These are phyloP conservation scores for Mortierella sp. DNA, from an alignment of 371 early-diverging fungal genomes.

Conservation along the genomic window DNA sequence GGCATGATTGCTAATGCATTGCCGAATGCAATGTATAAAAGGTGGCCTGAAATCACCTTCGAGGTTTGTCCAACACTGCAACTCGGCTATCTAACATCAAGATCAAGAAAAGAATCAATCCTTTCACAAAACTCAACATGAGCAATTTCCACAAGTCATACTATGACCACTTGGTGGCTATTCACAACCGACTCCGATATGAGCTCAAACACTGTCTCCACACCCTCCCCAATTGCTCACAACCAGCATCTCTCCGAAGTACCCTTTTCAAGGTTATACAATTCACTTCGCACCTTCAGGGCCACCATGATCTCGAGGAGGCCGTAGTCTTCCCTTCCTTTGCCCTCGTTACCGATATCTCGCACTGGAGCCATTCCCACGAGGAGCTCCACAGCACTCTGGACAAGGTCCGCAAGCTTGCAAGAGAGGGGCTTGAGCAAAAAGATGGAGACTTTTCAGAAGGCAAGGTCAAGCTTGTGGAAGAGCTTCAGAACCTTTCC, in stretches of 20 bases:
- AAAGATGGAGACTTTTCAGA: conserved; percentile 23
- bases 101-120: no score
- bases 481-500: conserved; percentile 37
- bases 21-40: no score
- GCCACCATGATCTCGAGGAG: conserved; percentile 52
- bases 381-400: conserved; percentile 29
- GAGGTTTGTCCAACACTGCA: no score
- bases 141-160: conserved; percentile 38
- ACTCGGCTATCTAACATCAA: no score
- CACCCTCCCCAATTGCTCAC: conserved; percentile 27
- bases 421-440: conserved; percentile 39
- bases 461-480: conserved; percentile 24
- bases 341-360: conserved; percentile 39
- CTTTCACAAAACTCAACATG: conserved; percentile 9
- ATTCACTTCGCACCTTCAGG: conserved; percentile 45
- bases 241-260: conserved; percentile 27
- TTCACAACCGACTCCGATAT: conserved; percentile 41
- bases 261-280: conserved; percentile 23
- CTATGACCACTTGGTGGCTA: conserved; percentile 40
- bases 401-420: conserved; percentile 31
- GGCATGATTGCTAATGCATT: neutral
- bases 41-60: no score
- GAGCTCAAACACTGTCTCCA: conserved; percentile 34
- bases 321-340: conserved; percentile 44
- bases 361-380: conserved; percentile 48